A percentile compares a stretch with the other conserved stretches of the same genome.
Evolutionary conservation across 1,284 basidiomycete species (phyloP).

Genomic region (Ceratobasidium sp.): DNA sequence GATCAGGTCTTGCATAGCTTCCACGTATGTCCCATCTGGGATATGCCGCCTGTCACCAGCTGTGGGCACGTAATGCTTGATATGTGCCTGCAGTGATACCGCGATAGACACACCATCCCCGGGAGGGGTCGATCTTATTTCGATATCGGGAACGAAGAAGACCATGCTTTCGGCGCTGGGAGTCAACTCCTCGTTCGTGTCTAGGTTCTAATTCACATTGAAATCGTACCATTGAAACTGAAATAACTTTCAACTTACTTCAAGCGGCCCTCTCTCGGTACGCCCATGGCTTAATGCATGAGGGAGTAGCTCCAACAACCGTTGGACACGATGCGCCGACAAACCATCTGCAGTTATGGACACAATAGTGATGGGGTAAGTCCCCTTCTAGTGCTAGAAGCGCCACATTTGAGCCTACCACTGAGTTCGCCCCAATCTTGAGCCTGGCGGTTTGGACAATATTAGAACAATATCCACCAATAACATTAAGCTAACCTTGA

Average conservation of each 20-base stretch:
- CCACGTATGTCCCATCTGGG: constrained; percentile 19
- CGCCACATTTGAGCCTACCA: no score
- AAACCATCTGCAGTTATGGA: constrained; percentile 34
- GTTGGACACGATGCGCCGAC: constrained; percentile 35
- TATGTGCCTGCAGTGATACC: not conserved
- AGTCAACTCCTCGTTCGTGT: constrained; percentile 24
- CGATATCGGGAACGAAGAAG: constrained; percentile 14
- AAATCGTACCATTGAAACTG: no score
- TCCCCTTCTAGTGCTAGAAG: no score
- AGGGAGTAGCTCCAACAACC: constrained; percentile 11
- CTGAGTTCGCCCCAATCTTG: no score
- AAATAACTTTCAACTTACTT: not conserved
- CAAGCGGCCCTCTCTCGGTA: constrained; percentile 12
- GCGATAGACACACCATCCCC: not conserved
- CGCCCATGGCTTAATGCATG: constrained; percentile 25
- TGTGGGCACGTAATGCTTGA: not conserved
- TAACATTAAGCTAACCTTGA: constrained; percentile 60
- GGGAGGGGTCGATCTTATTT: no score
- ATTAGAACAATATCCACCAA: not conserved
- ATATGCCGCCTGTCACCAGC: not conserved
- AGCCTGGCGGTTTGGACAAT: not conserved
- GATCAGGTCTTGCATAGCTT: constrained; percentile 13
- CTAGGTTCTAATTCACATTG: constrained; percentile 14
- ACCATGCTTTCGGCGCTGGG: not conserved
- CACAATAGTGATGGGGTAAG: no score